Evolutionary conservation across 2,329 filamentous ascomycete species (phyloP), one percentile per base, ranked within the genome.

Genomic region (Colletotrichum eremochloae): DNA sequence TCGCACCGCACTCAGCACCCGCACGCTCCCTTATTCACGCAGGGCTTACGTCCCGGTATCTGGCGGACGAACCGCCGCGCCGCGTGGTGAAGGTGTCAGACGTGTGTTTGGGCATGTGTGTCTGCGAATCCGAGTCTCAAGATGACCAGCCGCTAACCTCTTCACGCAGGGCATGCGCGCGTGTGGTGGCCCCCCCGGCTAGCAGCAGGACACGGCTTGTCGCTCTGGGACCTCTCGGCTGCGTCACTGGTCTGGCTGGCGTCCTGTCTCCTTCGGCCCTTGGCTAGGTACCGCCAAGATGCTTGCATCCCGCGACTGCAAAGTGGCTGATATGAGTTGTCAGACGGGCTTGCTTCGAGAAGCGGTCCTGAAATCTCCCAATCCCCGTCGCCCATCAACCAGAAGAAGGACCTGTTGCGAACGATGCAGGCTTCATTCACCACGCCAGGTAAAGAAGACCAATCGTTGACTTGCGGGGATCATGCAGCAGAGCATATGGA

Each of bases 81-180:
- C 61, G 61, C 61, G 48, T 55, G 48, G 61, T 55, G 61, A 44
- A 52, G 61, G 36, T 63, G 48, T 33, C 61, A 52, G 60, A 50
- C 44, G 44, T 36, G 5, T 20, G 52, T 20, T 31, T 53, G 52
- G 15, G 8, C n/a, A 5, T 20, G 52, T 55, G 7, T 33, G 18
- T 31, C 14, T 53, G 31, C 38, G 31, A 38, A 29, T 46, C 44
- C 31, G 24, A 44, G 44, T 63, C 60, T 29, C 60, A 40, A 42
- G 20, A 24, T 24, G 33, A 24, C 33, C 20, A 57, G 33, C 53
- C 61, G 38, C 46, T 44, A 63, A 44, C 15, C 14, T 38, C 53
- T 57, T 57, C n/a, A 20, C 44, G 29, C 12, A 52, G 60, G 31
- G 31, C 60, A 20, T 63, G 60, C 61, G 53, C 33, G 53, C 33